Evolutionary conservation across 2,329 filamentous ascomycete genomes (phyloP), one percentile per base, ranked within the genome.

Genomic region (Mariannaea sp.): DNA sequence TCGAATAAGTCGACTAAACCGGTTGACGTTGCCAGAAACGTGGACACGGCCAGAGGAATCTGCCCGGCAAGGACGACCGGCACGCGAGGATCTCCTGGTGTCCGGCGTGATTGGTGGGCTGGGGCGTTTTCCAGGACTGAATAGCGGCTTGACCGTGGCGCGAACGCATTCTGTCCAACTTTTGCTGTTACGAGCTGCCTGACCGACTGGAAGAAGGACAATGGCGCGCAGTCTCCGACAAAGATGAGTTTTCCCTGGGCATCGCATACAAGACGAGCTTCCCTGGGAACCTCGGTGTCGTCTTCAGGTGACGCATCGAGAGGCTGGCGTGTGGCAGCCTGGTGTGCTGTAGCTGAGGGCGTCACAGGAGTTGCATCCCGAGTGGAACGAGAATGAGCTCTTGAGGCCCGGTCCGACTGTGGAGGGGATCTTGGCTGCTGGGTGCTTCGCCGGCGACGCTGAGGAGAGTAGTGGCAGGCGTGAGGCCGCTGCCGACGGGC

Each of bases 161-260:
- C 75, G 55, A 82, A 82, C 1, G 78, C 79, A 40, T 77, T 71
- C 10, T 74, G 71, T 14, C 79, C 79, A 27, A 82, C 74, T 5
- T 74, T 69, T 0, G 71, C 74, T 0, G 75, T 80, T 17, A 82
- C 78, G 14, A 83, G 73, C 58, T 80, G 75, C 2, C 80, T 72
- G 6, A 82, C 76, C 0, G 78, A 81, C 57, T 82, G 79, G 58
- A 82, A 82, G 55, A 83, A 78, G 0, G 80, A 82, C 16, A 83
- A 67, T 1, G 80, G 80, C 4, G 80, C 80, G 57, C 80, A 82
- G 61, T 83, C 80, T 5, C 80, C 80, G 19, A 82, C 79, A 61
- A 83, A 83, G 24, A 80, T 78, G 17, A 81, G 64, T 59, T 81
- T 81, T 1, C 80, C 80, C 51, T 80, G 77, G 0, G 77, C 73